phyloP scores from a whole-genome alignment of 2,329 filamentous ascomycete genomes.

The Nemania serpens region DNA sequence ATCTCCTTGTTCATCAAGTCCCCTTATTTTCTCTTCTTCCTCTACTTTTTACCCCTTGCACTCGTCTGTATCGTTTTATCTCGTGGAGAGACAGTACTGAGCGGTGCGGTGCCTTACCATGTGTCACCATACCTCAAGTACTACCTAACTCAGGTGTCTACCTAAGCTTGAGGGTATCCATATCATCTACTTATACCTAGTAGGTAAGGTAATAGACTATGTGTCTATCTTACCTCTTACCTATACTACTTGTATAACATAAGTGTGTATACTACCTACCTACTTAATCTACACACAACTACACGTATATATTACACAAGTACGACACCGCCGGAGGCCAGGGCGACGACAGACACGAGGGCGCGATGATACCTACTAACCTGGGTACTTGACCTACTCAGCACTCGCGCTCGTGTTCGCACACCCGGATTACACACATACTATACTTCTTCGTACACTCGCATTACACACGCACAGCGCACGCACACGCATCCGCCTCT shows the following conservation, averaged over 20 bases:
- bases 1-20: neutral
- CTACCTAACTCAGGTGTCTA: too few species aligned
- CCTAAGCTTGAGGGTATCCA: neutral
- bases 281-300: neutral
- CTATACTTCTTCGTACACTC: neutral
- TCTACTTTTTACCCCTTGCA: neutral
- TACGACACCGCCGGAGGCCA: conserved; percentile 2
- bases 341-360: neutral
- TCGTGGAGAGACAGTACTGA: neutral
- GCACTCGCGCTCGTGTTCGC: conserved; percentile 3
- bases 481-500: neutral
- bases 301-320: conserved; percentile 8
- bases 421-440: neutral
- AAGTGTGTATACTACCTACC: neutral
- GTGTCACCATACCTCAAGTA: too few species aligned
- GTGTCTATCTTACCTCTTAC: too few species aligned
- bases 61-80: conserved; percentile 1
- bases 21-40: neutral
- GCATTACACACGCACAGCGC: neutral
- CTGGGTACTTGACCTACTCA: neutral
- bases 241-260: too few species aligned
- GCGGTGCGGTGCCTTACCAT: neutral
- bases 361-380: neutral
- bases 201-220: too few species aligned
- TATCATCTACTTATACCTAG: neutral